phyloP scores from a whole-genome alignment of 495 filamentous ascomycete species.

The Parathielavia hyrcaniae region DNA sequence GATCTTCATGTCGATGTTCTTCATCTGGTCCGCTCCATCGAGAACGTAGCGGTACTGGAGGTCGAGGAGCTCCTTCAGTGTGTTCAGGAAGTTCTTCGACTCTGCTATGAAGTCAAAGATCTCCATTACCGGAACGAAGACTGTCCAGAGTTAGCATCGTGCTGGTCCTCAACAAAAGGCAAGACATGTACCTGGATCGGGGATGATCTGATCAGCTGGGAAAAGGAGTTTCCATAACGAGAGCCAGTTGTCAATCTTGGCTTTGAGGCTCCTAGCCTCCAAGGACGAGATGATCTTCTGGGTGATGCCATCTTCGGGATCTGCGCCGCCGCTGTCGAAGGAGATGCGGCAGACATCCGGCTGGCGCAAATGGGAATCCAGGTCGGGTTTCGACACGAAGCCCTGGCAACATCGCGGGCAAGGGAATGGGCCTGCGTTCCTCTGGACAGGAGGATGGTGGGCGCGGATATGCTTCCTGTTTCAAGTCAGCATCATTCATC shows the following conservation, averaged over 20 bases:
- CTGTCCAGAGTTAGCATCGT: constrained; percentile 9
- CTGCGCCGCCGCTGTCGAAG: constrained; percentile 24
- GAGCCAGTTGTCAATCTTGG: constrained; percentile 32
- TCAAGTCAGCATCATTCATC: constrained; percentile 3
- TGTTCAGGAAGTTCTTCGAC: constrained; percentile 25
- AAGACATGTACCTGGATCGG: constrained; percentile 21
- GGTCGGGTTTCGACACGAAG: constrained; percentile 26
- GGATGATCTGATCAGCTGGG: constrained; percentile 22
- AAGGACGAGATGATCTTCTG: constrained; percentile 30
- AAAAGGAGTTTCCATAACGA: constrained; percentile 31
- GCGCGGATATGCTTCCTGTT: constrained; percentile 31
- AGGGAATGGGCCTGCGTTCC: constrained; percentile 27
- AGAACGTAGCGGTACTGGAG: constrained; percentile 30
- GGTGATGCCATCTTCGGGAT: constrained; percentile 31
- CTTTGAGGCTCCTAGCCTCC: constrained; percentile 26
- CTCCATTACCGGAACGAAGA: constrained; percentile 32
- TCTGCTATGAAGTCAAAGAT: constrained; percentile 30
- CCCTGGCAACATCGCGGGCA: constrained; percentile 30
- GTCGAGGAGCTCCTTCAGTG: constrained; percentile 26
- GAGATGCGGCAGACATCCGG: constrained; percentile 23
- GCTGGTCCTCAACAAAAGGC: background rate
- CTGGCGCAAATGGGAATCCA: constrained; percentile 27
- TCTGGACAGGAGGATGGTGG: constrained; percentile 30
- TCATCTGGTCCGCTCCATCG: constrained; percentile 15
- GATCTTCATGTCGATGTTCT: constrained; percentile 26